Conservation (phyloP, 805 yeast species). For the Myxozyma geophila region DNA sequence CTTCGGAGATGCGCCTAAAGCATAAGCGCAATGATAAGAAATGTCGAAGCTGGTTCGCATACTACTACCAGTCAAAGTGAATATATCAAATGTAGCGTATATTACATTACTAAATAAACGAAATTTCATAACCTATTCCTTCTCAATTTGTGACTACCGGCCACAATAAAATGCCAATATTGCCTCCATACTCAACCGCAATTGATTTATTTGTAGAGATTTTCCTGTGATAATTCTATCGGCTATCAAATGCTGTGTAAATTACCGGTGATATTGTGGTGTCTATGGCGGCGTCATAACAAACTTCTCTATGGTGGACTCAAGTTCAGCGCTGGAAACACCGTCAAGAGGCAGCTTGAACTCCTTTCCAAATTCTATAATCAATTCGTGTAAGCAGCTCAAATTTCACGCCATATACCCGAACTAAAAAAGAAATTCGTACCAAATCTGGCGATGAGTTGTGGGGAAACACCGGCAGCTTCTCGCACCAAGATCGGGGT, state of each 20-base stretch:
- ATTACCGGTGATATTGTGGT: not conserved
- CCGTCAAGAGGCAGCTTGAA: slow-evolving; percentile 51
- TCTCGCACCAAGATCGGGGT: slow-evolving; percentile 81
- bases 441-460: slow-evolving; percentile 73
- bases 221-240: not conserved
- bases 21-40: not conserved
- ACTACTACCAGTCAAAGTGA: not conserved
- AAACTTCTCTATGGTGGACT: slow-evolving; percentile 35
- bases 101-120: slow-evolving; percentile 13
- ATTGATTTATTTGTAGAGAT: not conserved
- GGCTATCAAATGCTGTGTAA: not conserved
- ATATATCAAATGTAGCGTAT: not conserved
- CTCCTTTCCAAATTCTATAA: slow-evolving; percentile 52
- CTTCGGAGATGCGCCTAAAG: slow-evolving; percentile 15
- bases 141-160: slow-evolving; percentile 2
- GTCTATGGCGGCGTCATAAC: slow-evolving; percentile 22
- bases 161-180: slow-evolving; percentile 3
- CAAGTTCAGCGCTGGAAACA: slow-evolving; percentile 40
- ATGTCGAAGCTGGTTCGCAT: not conserved
- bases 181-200: not conserved
- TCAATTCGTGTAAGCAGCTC: not conserved
- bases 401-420: no score
- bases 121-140: not conserved
- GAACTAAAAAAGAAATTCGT: slow-evolving; percentile 23
- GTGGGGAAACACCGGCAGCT: slow-evolving; percentile 71